phyloP scores from a whole-genome alignment of 2,329 filamentous ascomycete genomes.

The Hirsutella minnesotensis region DNA sequence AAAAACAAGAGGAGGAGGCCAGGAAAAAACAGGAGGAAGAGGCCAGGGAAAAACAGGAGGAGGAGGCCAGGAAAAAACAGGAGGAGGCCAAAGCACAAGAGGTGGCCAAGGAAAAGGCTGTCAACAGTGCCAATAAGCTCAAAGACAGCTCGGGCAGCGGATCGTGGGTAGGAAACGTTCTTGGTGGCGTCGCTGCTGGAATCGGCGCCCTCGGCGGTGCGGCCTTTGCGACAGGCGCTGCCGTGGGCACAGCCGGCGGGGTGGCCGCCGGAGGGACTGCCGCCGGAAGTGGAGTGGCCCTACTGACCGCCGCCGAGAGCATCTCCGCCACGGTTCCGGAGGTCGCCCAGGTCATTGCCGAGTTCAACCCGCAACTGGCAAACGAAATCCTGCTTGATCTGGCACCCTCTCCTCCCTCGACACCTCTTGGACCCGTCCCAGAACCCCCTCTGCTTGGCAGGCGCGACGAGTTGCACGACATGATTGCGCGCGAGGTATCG shows the following conservation, averaged over 20 bases:
- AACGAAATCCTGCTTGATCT: not conserved
- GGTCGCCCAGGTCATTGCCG: constrained; percentile 1
- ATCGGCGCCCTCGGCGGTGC: not conserved
- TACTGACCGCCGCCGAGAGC: not conserved
- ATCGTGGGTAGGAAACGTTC: not conserved
- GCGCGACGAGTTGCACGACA: too few relatives aligned
- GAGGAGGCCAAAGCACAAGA: not conserved
- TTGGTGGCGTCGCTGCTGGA: not conserved
- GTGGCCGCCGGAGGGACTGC: not conserved
- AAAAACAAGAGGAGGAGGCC: not conserved
- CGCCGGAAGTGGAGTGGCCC: not conserved
- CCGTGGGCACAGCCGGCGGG: not conserved
- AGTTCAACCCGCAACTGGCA: constrained; percentile 1
- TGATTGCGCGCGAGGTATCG: not conserved
- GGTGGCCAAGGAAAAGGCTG: not conserved
- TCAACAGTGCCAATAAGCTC: not conserved
- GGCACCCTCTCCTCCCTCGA: not conserved
- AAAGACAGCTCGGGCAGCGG: not conserved
- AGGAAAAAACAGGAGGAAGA: not conserved
- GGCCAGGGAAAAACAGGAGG: too few relatives aligned
- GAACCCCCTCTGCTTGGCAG: not conserved
- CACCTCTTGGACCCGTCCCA: not conserved
- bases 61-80: not conserved
- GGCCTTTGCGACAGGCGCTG: not conserved
- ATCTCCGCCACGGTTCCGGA: not conserved